Base-by-base conservation (phyloP, 2,329 filamentous ascomycete genomes). In the Ophiostoma piceae region DNA sequence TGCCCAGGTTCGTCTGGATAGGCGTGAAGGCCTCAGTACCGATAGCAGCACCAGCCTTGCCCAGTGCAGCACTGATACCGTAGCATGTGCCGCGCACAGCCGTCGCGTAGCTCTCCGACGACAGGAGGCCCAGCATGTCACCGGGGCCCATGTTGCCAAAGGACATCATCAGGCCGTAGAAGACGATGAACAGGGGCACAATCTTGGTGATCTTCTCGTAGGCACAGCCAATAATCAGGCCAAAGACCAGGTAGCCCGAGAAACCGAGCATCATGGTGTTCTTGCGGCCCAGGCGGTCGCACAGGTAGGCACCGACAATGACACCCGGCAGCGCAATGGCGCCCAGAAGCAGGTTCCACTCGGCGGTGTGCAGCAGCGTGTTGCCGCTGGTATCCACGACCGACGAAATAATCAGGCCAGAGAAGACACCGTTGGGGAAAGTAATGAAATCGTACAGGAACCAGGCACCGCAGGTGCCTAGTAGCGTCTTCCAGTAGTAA, bases 401-500 rank as follows among this genome's bases (percentile, higher is more conserved):
- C 0, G 73, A 74, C 1, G 76, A 75, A 68, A 85, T 80, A 71
- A 86, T 85, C 16, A 83, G 84, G 0, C 82, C 83, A 54, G 81
- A 82, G 75, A 86, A 86, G n/a, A 86, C 80, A 6, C 83, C 83
- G 69, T 86, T 85, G 0, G 84, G 84, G 68, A 84, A 83, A 0
- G 82, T 82, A 57, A 86, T 82, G 75, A 82, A 87, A 73, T 87
- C 84, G 74, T 86, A 82, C n/a, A 79, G 75, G 74, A 85, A 85
- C 83, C 84, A 86, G 12, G 81, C 80, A 11, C 83, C 80, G 2
- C 82, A 80, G 4, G 80, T 80, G 19, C 84, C 84, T 3, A 85
- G 74, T 54, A 86, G 75, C 0, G 82, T 80, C 12, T 81, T 79
- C 78, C 81, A 85, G 73, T 85, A 84, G 66, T 80, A 79, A 72